Base-by-base conservation (phyloP, 306 rosid species). In the Gillenia trifoliata region DNA sequence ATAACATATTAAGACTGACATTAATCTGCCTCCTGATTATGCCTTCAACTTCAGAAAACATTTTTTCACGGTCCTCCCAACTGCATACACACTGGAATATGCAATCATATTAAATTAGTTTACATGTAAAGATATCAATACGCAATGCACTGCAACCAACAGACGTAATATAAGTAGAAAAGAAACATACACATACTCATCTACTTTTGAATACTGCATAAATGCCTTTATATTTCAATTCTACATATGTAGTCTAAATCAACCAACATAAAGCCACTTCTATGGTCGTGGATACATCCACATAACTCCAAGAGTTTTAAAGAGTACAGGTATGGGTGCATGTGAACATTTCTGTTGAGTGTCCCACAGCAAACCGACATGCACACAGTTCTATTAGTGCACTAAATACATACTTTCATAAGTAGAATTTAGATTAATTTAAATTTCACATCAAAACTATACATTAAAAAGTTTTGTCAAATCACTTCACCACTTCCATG, bases 51-150 rank as follows among this genome's bases (percentile, higher is more conserved):
- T 95, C 99, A 41, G 85, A 73, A 75, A 95, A 92, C 89, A 87
- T 92, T 77, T 89, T 81, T 68, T 92, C 99, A 47, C 99, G 98
- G 70, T 88, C 98, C 85, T 92, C 99, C 99, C 99, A 95, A 76
- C 90, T 83, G 86, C 99, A 95, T 60, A 95, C 93, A 73, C 99
- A 92, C 99, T 95, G 83, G 52, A 71, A 65, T 50, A 50, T 12
- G 41, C 26, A 23, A 75, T 26, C 6, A n/a, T 9, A 45, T 54
- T 16, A 29, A 23, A 55, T 72, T 50, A 74, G 45, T 59, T 40
- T 72, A 59, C 8, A 59, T 2, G 76, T 31, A 41, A 40, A 9
- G 41, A 40, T 19, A 26, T 15, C 4, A 16, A 2, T 30, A 1
- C 47, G 6, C 54, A 67, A 8, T 4, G 57, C 57, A 67, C 3